A percentile compares a stretch with the other conserved stretches of the same genome.
phyloP scores from a whole-genome alignment of 140 eudicot genomes.

The Ambrosia hybrid region DNA sequence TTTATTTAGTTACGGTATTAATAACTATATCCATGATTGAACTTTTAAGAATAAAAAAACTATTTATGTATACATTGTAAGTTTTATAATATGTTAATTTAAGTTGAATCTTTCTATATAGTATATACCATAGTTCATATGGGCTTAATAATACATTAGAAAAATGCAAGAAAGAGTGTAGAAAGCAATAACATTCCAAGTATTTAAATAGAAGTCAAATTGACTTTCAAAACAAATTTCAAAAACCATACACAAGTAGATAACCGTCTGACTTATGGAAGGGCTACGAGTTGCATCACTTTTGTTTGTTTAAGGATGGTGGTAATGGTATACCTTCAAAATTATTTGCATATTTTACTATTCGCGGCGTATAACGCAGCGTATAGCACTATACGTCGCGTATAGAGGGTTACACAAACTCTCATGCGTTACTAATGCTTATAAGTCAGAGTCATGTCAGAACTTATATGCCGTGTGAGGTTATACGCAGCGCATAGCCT shows the following conservation, averaged over 20 bases:
- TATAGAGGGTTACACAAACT: too few species aligned
- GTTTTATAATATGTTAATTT: not conserved
- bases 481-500: too few species aligned
- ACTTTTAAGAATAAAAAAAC: not conserved
- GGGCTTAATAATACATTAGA: not conserved
- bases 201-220: not conserved
- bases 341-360: too few species aligned
- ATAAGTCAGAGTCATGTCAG: too few species aligned
- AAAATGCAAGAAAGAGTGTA: not conserved
- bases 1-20: not conserved
- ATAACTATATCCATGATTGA: not conserved
- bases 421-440: too few species aligned
- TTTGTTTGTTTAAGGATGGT: too few species aligned
- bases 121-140: not conserved
- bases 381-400: too few species aligned
- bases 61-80: not conserved
- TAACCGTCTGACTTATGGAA: not conserved
- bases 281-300: too few species aligned
- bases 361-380: too few species aligned
- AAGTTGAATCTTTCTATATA: not conserved
- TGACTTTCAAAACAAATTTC: not conserved
- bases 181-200: not conserved
- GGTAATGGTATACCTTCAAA: too few species aligned
- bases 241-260: too few species aligned
- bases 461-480: too few species aligned